Evolutionary conservation across 148 eudicot species (phyloP).

Genomic region (Vaccinium myrtillus): DNA sequence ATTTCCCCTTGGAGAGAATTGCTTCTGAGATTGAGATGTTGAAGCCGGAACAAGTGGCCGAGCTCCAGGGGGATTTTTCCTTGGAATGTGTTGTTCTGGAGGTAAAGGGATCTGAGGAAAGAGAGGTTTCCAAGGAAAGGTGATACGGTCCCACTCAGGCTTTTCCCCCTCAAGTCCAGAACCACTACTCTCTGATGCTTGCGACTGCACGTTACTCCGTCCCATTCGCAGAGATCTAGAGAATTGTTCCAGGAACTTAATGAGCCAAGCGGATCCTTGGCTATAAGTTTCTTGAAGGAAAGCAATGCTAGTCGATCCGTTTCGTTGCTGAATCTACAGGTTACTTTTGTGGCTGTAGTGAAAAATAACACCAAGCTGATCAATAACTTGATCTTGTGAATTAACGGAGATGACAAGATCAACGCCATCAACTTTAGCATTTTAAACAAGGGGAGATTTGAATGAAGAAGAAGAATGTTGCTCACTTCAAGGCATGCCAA

Average conservation of each 20-base stretch:
- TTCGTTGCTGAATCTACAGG: not conserved
- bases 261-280: not conserved
- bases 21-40: not conserved
- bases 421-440: too few species aligned
- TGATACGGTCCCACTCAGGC: too few species aligned
- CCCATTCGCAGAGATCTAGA: constrained; percentile 4
- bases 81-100: not conserved
- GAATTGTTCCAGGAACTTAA: constrained; percentile 8
- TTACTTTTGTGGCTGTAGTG: not conserved
- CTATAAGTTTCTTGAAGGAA: not conserved
- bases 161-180: too few species aligned
- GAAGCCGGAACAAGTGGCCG: not conserved
- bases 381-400: too few species aligned
- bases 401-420: too few species aligned
- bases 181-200: not conserved
- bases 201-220: constrained; percentile 5
- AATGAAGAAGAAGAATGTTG: not conserved
- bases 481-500: not conserved
- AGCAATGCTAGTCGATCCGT: not conserved
- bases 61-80: not conserved
- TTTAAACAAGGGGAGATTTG: not conserved
- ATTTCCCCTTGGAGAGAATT: constrained; percentile 7
- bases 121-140: too few species aligned
- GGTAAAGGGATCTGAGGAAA: too few species aligned
- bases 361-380: too few species aligned